Base-by-base conservation (phyloP, 73 alveolate species). In the Paraurostyla sp. region DNA sequence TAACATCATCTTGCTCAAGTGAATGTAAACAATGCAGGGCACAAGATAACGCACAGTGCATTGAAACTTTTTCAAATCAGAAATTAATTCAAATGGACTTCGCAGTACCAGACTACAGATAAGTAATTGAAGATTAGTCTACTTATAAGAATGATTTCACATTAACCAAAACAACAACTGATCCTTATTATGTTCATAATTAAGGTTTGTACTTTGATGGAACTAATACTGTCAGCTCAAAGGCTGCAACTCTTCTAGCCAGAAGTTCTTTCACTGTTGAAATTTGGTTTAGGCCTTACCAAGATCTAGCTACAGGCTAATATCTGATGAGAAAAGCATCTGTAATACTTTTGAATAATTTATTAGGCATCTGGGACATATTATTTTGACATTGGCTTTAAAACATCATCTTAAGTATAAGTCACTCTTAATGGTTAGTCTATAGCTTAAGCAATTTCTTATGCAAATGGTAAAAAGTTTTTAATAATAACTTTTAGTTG, bases 211-310 rank as follows among this genome's bases (percentile, higher is more conserved):
- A 22, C 41, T 65, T 65, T 35, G 25, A 36, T 6, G 82, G 82
- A 16, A 4, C 58, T 1, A 65, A 25, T 30, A 11, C 9, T 13
- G 41, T 65, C 9, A 38, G 9, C 4, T 65, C 82, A 65, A 65
- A 36, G 25, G 0, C 82, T 16, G 82, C 82, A 11, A 36, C 41
- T 3, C 1, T 1, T 38, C 41, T 65, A 38, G 38, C 27, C 1
- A 33, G 82, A 65, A 40, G 54, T 3, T 65, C 82, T 18, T 65
- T 65, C 23, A 36, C 82, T 33, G 6, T 4, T 22, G 82, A 65
- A 38, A 38, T 65, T 65, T 65, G 82, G 82, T 36, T 65, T 65
- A 65, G 82, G 23, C 82, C 82, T 22, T 65, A 65, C 36, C 16
- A 33, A 65, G 41, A 65, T 30, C 13, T 65, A 11, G 82, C 43